Conservation (phyloP, 352 stramenopile species). For the Aphanomyces astaci region DNA sequence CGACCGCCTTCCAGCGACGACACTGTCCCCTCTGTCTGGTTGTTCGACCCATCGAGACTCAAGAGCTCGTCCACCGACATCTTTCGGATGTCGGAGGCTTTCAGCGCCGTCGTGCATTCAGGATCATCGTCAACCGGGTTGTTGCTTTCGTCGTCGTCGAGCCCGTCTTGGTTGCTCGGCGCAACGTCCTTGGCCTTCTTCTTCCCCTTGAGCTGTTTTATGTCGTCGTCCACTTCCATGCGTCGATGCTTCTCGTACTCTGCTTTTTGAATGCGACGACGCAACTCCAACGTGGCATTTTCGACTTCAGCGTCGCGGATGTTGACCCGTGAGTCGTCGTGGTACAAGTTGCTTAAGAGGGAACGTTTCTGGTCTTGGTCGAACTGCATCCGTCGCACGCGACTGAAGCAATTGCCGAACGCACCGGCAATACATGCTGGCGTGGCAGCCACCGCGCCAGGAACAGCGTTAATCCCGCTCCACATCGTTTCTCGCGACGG, state of each 20-base stretch:
- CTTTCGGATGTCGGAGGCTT: conserved; percentile 37
- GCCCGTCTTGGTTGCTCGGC: conserved; percentile 26
- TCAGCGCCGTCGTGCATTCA: conserved; percentile 28
- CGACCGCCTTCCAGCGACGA: conserved; percentile 24
- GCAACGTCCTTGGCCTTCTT: conserved; percentile 46
- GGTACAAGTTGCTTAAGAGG: conserved; percentile 45
- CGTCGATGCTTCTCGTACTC: conserved; percentile 28
- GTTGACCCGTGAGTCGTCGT: conserved; percentile 29
- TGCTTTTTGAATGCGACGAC: conserved; percentile 44
- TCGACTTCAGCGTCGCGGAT: conserved; percentile 20
- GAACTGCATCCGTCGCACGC: conserved; percentile 48
- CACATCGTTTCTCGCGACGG: not conserved
- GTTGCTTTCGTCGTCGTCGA: not conserved
- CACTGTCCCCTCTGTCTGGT: conserved; percentile 6
- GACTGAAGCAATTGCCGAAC: conserved; percentile 50
- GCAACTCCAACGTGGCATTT: conserved; percentile 54
- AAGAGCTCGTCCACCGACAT: conserved; percentile 54
- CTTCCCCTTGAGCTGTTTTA: not conserved
- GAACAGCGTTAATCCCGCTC: conserved; percentile 10
- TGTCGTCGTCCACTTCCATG: conserved; percentile 15
- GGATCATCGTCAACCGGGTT: conserved; percentile 22
- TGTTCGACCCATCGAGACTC: conserved; percentile 26
- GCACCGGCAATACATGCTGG: conserved; percentile 23
- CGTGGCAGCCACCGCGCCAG: not conserved
- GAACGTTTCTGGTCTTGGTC: conserved; percentile 63